Conservation (phyloP, 1,139 yeast genomes). For the Blastobotrys malaysiensis region DNA sequence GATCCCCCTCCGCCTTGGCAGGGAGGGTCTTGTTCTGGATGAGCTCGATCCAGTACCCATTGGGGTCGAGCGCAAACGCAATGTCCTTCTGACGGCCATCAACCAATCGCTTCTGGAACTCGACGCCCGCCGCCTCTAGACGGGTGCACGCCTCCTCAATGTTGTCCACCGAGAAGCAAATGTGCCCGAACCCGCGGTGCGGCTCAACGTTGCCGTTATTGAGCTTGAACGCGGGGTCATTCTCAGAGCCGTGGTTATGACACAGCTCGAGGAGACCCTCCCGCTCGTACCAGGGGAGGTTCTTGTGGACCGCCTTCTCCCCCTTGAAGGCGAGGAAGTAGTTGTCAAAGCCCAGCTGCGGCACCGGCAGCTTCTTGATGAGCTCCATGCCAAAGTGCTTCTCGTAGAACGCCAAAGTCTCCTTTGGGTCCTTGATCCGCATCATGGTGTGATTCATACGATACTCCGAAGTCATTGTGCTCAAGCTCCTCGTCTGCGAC, state of each 20-base stretch:
- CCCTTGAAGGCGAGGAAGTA: constrained; percentile 62
- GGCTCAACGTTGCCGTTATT: constrained; percentile 84
- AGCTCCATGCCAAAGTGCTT: constrained; percentile 71
- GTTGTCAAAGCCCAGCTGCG: constrained; percentile 54
- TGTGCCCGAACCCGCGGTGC: constrained; percentile 89
- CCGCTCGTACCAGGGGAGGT: constrained; percentile 53
- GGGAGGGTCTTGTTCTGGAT: constrained; percentile 51
- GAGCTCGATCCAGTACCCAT: constrained; percentile 94
- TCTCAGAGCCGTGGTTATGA: constrained; percentile 72
- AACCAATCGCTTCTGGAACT: constrained; percentile 70
- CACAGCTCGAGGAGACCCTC: constrained; percentile 81
- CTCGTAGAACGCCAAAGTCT: constrained; percentile 65
- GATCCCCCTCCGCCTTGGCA: constrained; percentile 12
- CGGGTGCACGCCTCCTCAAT: constrained; percentile 55
- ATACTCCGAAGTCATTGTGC: constrained; percentile 11
- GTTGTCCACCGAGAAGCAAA: constrained; percentile 82
- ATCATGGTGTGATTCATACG: constrained; percentile 43
- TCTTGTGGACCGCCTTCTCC: constrained; percentile 40
- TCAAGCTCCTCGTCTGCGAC: neutral
- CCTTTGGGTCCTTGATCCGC: constrained; percentile 77
- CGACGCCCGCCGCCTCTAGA: constrained; percentile 52
- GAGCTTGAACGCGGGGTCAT: constrained; percentile 50
- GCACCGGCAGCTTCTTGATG: constrained; percentile 48
- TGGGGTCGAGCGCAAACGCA: constrained; percentile 93
- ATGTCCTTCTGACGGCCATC: constrained; percentile 92